Evolutionary conservation across 148 eudicot genomes (phyloP).

Genomic region (Rhododendron molle): DNA sequence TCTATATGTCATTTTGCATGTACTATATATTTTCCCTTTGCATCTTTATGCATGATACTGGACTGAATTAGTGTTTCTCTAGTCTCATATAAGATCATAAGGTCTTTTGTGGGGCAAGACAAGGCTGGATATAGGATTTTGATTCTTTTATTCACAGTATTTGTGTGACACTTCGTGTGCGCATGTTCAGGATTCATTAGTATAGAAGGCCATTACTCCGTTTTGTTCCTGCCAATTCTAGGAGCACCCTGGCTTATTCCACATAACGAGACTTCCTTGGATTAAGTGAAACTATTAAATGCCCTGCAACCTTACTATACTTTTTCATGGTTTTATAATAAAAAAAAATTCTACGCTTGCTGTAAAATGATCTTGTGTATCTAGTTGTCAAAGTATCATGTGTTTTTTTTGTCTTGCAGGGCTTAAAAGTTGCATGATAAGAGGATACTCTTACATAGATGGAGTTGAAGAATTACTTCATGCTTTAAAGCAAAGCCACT

Average conservation of each 20-base stretch:
- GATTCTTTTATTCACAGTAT: background rate
- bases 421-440: conserved; percentile 70
- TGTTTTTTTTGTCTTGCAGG: conserved; percentile 42
- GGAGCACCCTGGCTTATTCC: background rate
- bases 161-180: background rate
- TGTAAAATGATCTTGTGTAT: conserved; percentile 2
- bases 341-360: background rate
- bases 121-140: background rate
- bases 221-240: background rate
- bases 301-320: background rate
- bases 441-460: conserved; percentile 61
- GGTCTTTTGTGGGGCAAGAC: background rate
- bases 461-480: conserved; percentile 68
- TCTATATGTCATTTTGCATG: background rate
- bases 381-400: background rate
- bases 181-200: background rate
- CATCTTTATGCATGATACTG: background rate
- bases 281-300: background rate
- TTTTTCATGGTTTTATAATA: background rate
- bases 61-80: background rate
- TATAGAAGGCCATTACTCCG: background rate
- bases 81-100: background rate
- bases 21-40: background rate
- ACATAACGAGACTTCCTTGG: background rate
- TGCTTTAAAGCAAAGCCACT: conserved; percentile 57